Percentiles rank a stretch among this genome's conserved stretches.
These are phyloP conservation scores for Daldinia concentrica DNA, from an alignment of 495 filamentous ascomycete genomes.

Conservation along the genomic window DNA sequence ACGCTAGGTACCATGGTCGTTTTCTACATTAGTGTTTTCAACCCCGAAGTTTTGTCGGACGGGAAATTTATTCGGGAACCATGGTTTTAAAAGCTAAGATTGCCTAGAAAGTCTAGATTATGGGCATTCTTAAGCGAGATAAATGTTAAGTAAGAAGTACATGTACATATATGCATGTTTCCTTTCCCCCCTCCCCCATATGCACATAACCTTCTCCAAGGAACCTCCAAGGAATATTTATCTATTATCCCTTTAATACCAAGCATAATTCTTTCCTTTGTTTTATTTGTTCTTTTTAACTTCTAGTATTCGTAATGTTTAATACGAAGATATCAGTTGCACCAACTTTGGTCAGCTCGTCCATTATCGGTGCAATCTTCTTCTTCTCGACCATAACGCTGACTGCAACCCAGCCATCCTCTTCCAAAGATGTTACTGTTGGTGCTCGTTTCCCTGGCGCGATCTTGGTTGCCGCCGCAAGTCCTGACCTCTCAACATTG, in stretches of 20 bases:
- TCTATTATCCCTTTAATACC: conserved; percentile 1
- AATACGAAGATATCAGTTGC: conserved; percentile 89
- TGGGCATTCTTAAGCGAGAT: conserved; percentile 10
- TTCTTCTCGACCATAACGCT: conserved; percentile 95
- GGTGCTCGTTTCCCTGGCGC: conserved; percentile 96
- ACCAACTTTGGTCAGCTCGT: conserved; percentile 79
- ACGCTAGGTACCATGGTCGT: background rate
- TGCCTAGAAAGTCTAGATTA: background rate
- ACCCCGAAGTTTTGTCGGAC: background rate
- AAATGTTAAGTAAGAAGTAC: conserved; percentile 8
- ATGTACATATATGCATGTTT: background rate
- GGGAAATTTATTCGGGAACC: background rate
- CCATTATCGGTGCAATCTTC: conserved; percentile 88
- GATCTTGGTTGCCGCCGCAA: conserved; percentile 74
- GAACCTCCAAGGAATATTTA: background rate
- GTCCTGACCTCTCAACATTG: conserved; percentile 78
- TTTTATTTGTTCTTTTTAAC: conserved; percentile 13
- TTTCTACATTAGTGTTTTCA: background rate
- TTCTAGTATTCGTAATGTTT: conserved; percentile 85
- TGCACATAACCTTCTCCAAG: background rate
- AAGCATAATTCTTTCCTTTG: background rate
- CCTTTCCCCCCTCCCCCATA: background rate
- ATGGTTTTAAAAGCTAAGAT: background rate
- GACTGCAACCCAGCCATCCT: conserved; percentile 91
- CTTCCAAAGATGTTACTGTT: conserved; percentile 86